phyloP scores from a whole-genome alignment of 331 rosid genomes.

The Quercus phellos region DNA sequence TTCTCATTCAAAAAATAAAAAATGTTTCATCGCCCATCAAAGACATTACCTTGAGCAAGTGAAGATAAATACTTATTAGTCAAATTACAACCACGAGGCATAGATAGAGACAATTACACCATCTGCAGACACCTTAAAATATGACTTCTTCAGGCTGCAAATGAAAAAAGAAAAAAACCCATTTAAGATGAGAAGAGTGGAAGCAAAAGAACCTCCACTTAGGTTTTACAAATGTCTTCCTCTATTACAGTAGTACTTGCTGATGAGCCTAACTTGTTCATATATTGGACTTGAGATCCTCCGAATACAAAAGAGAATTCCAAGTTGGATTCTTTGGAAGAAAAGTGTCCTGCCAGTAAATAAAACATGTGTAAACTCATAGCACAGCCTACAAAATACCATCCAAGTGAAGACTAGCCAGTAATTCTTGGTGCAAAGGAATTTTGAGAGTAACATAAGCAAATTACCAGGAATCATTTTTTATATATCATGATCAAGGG shows the following conservation, averaged over 20 bases:
- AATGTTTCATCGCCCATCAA: too few relatives aligned
- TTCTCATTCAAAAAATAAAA: too few relatives aligned
- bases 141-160: background rate
- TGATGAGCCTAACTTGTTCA: constrained; percentile 13
- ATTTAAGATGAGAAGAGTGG: background rate
- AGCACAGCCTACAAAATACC: background rate
- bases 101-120: too few relatives aligned
- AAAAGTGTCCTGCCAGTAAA: constrained; percentile 62
- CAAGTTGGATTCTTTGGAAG: constrained; percentile 61
- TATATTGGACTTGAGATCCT: constrained; percentile 39
- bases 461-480: background rate
- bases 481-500: background rate
- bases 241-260: background rate
- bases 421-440: too few relatives aligned
- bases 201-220: background rate
- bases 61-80: too few relatives aligned
- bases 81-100: too few relatives aligned
- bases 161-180: background rate
- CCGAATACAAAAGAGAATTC: constrained; percentile 47
- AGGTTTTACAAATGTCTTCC: background rate
- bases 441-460: background rate
- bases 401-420: background rate
- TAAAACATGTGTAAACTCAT: background rate
- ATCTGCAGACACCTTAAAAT: too few relatives aligned
- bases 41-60: too few relatives aligned